These are phyloP conservation scores for Aquilaria yunnanensis DNA, from an alignment of 345 rosid genomes.

Conservation along the genomic window DNA sequence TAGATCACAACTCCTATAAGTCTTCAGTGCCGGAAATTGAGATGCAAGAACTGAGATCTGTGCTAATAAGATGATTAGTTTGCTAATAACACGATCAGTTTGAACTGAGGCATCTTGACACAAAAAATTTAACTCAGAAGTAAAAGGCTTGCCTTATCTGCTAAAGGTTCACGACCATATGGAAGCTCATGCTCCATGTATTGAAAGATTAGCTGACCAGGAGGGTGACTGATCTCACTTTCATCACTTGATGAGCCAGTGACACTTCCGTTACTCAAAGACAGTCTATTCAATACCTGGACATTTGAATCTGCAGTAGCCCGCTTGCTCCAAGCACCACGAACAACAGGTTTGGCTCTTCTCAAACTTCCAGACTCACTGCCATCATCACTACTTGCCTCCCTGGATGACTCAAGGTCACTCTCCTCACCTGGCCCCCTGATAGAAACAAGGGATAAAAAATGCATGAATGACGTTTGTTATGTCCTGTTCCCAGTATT, in stretches of 20 bases:
- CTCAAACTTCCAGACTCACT: slow-evolving; percentile 29
- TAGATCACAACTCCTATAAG: slow-evolving; percentile 69
- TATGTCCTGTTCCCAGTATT: too few relatives aligned
- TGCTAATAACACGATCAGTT: slow-evolving; percentile 9
- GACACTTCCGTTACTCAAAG: slow-evolving; percentile 22
- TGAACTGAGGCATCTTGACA: background rate
- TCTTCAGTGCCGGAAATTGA: slow-evolving; percentile 53
- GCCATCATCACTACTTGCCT: slow-evolving; percentile 48
- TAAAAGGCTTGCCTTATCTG: slow-evolving; percentile 40
- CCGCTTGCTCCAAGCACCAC: slow-evolving; percentile 20
- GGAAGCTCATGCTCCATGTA: slow-evolving; percentile 59
- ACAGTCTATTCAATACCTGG: slow-evolving; percentile 27
- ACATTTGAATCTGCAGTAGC: slow-evolving; percentile 25
- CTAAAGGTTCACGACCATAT: slow-evolving; percentile 46
- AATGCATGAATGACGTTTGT: background rate
- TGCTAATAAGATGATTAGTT: slow-evolving; percentile 1
- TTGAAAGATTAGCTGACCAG: slow-evolving; percentile 35
- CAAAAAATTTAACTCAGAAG: background rate
- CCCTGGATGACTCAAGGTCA: slow-evolving; percentile 51
- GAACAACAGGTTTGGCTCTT: slow-evolving; percentile 6
- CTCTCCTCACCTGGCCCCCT: slow-evolving; percentile 40
- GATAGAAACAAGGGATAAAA: background rate
- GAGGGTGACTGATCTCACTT: slow-evolving; percentile 21
- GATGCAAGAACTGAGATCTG: slow-evolving; percentile 54
- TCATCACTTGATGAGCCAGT: slow-evolving; percentile 33